Percentiles rank a stretch among this genome's conserved stretches.
Evolutionary conservation across 495 filamentous ascomycete species (phyloP).

Genomic region (Rhypophila decipiens): DNA sequence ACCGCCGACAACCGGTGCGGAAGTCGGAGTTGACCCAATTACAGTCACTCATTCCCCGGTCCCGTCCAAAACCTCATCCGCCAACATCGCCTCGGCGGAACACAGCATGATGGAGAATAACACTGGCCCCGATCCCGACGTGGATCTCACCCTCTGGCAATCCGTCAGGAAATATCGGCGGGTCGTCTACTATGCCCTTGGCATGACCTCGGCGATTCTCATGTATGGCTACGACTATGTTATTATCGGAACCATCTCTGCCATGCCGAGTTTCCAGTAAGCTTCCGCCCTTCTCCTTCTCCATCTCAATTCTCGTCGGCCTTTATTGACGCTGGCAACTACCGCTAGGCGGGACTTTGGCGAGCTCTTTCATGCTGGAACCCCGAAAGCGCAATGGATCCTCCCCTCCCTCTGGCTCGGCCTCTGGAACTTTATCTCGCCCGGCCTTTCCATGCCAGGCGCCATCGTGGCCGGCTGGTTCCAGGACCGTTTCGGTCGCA

Average conservation of each 20-base stretch:
- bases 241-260: conserved; percentile 41
- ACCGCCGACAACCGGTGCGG: no score
- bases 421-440: conserved; percentile 36
- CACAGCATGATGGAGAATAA: no score
- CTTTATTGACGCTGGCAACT: no score
- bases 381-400: conserved; percentile 33
- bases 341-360: conserved; percentile 37
- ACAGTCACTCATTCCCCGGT: no score
- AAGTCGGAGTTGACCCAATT: no score
- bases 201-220: conserved; percentile 11
- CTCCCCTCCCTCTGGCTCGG: conserved; percentile 43
- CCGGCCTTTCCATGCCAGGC: conserved; percentile 39
- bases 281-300: conserved; percentile 24
- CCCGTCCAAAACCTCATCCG: no score
- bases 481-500: conserved; percentile 38
- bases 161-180: background rate
- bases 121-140: no score
- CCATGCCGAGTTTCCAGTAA: conserved; percentile 17
- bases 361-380: conserved; percentile 12
- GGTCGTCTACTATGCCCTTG: background rate
- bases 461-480: conserved; percentile 30
- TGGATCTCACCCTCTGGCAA: conserved; percentile 1
- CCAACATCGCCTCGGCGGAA: no score
- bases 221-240: conserved; percentile 45
- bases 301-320: no score